Percentiles rank a stretch among this genome's conserved stretches.
phyloP scores from a whole-genome alignment of 305 asterid species.

The Petunia hybrid region DNA sequence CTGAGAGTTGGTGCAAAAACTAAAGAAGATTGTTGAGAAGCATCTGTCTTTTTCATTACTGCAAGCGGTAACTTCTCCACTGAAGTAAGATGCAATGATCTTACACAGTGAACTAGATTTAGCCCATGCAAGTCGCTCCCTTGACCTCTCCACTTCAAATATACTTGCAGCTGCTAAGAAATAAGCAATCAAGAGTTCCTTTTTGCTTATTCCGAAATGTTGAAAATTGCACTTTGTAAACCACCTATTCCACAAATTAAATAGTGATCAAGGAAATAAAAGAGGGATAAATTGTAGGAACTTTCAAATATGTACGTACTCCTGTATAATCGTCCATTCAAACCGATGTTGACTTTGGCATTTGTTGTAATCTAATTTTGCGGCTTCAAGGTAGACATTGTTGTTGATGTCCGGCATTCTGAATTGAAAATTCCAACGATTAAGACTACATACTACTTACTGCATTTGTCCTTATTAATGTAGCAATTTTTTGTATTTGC shows the following conservation, averaged over 20 bases:
- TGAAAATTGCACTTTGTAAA: conserved; percentile 26
- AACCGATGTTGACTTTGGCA: conserved; percentile 26
- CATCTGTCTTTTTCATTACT: not conserved
- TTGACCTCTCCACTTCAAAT: conserved; percentile 44
- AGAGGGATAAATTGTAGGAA: too few relatives aligned
- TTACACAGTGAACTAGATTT: conserved; percentile 25
- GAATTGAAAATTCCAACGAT: too few relatives aligned
- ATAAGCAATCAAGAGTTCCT: too few relatives aligned
- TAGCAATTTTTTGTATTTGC: too few relatives aligned
- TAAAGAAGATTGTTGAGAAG: not conserved
- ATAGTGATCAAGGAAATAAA: too few relatives aligned
- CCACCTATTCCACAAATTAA: conserved; percentile 42
- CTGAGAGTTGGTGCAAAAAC: conserved; percentile 16
- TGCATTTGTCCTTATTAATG: too few relatives aligned
- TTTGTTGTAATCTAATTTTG: too few relatives aligned
- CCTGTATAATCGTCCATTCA: conserved; percentile 40
- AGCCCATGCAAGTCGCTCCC: conserved; percentile 54
- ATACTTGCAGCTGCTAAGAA: too few relatives aligned
- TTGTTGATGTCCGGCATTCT: conserved; percentile 34
- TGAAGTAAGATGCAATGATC: conserved; percentile 31
- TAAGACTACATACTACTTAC: too few relatives aligned
- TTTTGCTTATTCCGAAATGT: too few relatives aligned
- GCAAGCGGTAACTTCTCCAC: conserved; percentile 22
- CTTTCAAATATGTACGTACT: conserved; percentile 33
- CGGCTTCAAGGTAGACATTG: too few relatives aligned